Conservation (phyloP, 805 yeast genomes). For the Cyberlindnera mrakii region DNA sequence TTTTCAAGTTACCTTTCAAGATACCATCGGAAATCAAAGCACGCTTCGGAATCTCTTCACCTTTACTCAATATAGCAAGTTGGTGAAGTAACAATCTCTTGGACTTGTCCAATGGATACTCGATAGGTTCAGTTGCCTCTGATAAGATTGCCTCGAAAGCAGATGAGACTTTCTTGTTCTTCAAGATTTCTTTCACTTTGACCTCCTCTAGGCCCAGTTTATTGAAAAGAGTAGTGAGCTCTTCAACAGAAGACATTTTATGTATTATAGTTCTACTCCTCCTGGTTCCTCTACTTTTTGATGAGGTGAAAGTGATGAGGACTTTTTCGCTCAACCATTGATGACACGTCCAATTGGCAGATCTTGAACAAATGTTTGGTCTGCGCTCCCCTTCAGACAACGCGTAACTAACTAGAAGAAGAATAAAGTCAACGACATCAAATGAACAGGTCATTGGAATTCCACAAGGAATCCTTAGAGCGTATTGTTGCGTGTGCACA, state of each 20-base stretch:
- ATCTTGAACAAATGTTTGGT: too few species aligned
- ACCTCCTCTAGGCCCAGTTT: conserved; percentile 64
- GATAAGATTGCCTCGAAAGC: conserved; percentile 57
- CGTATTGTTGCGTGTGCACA: conserved; percentile 1
- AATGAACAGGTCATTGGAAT: conserved; percentile 6
- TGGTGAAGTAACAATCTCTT: conserved; percentile 64
- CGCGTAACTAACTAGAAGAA: too few species aligned
- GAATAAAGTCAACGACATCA: not conserved
- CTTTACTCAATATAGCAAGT: conserved; percentile 68
- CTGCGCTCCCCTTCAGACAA: too few species aligned
- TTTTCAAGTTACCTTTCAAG: conserved; percentile 53
- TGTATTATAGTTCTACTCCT: too few species aligned
- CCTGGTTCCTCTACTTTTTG: too few species aligned
- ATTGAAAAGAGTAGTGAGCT: conserved; percentile 27
- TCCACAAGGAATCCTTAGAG: conserved; percentile 6
- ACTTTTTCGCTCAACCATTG: too few species aligned
- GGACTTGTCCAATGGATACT: conserved; percentile 45
- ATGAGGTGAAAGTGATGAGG: too few species aligned
- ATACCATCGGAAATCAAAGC: conserved; percentile 54
- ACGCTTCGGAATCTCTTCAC: conserved; percentile 41
- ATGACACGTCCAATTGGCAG: too few species aligned
- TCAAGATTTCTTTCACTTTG: conserved; percentile 73
- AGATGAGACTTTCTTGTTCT: conserved; percentile 77
- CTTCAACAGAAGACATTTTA: conserved; percentile 26
- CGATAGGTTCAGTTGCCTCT: conserved; percentile 31